A percentile compares a stretch with the other conserved stretches of the same genome.
Conservation (phyloP, 257 asterid species). For the Cordia subcordata region DNA sequence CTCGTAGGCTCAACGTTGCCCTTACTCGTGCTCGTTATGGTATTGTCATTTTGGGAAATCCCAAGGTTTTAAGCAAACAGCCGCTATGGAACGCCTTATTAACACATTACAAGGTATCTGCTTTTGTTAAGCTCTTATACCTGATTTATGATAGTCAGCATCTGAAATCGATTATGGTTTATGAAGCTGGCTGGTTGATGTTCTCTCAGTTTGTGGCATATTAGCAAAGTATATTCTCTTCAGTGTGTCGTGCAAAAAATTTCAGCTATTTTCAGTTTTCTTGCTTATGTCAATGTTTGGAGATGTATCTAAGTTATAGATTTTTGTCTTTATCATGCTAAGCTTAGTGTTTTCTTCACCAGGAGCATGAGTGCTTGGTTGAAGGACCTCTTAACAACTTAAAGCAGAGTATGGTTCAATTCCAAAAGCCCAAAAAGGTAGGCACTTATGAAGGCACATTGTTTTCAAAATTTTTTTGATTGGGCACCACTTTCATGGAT, state of each 20-base stretch:
- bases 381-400: conserved; percentile 97
- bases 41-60: conserved; percentile 92
- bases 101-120: conserved; percentile 86
- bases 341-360: conserved; percentile 8
- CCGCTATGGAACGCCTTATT: conserved; percentile 92
- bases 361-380: conserved; percentile 98
- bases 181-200: not conserved
- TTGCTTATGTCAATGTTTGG: no score
- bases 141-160: not conserved
- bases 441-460: not conserved
- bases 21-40: conserved; percentile 99
- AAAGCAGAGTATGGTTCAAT: conserved; percentile 99
- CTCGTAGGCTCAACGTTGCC: conserved; percentile 97
- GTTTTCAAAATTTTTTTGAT: conserved; percentile 2
- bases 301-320: not conserved
- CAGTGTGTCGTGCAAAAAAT: no score
- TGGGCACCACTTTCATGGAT: not conserved
- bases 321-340: conserved; percentile 15
- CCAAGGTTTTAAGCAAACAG: conserved; percentile 95
- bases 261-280: no score
- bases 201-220: not conserved
- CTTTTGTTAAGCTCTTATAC: not conserved
- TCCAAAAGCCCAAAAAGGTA: conserved; percentile 98
- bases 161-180: not conserved
- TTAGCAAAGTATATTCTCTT: no score